Conservation (phyloP, 768 basidiomycete genomes). For the Paxillus rubicundulus region DNA sequence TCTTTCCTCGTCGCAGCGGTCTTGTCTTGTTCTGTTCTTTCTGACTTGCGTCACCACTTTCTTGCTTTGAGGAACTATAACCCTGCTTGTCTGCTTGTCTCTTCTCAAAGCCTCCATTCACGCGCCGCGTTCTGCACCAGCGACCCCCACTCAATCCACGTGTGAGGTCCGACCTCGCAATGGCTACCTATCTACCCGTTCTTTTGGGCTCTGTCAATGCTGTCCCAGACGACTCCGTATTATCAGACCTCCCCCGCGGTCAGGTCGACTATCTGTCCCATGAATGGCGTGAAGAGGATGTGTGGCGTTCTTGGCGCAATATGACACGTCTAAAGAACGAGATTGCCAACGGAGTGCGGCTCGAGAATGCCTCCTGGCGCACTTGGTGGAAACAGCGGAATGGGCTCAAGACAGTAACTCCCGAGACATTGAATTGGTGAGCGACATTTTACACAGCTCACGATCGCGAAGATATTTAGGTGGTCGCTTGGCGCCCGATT, state of each 20-base stretch:
- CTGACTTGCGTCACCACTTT: not conserved
- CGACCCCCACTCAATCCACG: not conserved
- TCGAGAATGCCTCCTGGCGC: constrained; percentile 98
- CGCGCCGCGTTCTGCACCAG: not conserved
- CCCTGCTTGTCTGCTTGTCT: not conserved
- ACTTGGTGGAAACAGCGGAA: constrained; percentile 99
- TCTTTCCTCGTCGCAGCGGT: no score
- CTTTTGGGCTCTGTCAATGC: constrained; percentile 63
- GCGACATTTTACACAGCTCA: constrained; percentile 28
- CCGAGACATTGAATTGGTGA: constrained; percentile 98
- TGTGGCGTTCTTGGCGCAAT: constrained; percentile 96
- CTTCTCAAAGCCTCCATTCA: not conserved
- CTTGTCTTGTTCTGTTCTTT: not conserved
- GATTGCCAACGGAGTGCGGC: constrained; percentile 89
- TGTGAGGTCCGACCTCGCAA: constrained; percentile 19
- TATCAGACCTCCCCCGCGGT: constrained; percentile 82
- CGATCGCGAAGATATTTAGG: constrained; percentile 1
- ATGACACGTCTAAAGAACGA: constrained; percentile 99
- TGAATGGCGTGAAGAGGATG: constrained; percentile 97
- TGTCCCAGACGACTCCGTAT: constrained; percentile 70
- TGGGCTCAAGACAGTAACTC: constrained; percentile 89
- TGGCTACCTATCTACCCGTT: constrained; percentile 71
- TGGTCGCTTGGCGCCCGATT: not conserved
- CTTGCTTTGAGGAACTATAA: not conserved
- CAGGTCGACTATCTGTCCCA: constrained; percentile 99